These are phyloP conservation scores for Plasmodium knowlesi DNA, from an alignment of 169 alveolate genomes.

Conservation along the genomic window DNA sequence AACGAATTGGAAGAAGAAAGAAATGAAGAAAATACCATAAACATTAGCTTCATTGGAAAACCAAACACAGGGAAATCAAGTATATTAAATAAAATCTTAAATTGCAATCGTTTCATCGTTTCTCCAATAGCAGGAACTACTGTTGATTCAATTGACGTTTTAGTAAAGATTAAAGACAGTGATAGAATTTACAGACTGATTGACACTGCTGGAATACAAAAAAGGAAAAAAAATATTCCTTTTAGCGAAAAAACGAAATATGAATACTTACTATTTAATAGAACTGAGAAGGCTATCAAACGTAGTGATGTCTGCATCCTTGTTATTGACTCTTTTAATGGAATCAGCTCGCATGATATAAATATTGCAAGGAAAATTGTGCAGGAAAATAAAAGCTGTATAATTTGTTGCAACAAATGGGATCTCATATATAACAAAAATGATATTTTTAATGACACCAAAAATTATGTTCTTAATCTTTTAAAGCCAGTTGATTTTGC, in stretches of 20 bases:
- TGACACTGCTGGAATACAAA: constrained; percentile 74
- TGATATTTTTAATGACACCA: constrained; percentile 80
- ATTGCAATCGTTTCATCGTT: constrained; percentile 81
- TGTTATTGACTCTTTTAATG: constrained; percentile 84
- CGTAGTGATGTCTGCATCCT: constrained; percentile 83
- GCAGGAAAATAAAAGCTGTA: constrained; percentile 80
- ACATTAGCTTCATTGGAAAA: constrained; percentile 62
- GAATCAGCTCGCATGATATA: constrained; percentile 82
- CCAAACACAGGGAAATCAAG: constrained; percentile 86
- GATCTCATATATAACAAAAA: constrained; percentile 82
- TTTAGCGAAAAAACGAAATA: constrained; percentile 63
- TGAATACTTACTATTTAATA: constrained; percentile 42
- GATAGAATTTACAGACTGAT: constrained; percentile 65
- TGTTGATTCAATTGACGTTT: constrained; percentile 81
- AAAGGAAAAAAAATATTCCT: constrained; percentile 48
- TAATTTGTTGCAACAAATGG: constrained; percentile 87
- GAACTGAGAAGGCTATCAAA: constrained; percentile 78
- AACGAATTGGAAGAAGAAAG: constrained; percentile 61
- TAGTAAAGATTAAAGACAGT: constrained; percentile 70
- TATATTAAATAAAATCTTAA: constrained; percentile 77
- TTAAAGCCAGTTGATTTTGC: constrained; percentile 81
- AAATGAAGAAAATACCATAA: constrained; percentile 43
- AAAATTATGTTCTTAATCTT: constrained; percentile 81
- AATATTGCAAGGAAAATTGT: constrained; percentile 82
- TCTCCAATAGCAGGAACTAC: constrained; percentile 86